phyloP scores from a whole-genome alignment of 495 filamentous ascomycete species.

The Daldinia caldariorum region DNA sequence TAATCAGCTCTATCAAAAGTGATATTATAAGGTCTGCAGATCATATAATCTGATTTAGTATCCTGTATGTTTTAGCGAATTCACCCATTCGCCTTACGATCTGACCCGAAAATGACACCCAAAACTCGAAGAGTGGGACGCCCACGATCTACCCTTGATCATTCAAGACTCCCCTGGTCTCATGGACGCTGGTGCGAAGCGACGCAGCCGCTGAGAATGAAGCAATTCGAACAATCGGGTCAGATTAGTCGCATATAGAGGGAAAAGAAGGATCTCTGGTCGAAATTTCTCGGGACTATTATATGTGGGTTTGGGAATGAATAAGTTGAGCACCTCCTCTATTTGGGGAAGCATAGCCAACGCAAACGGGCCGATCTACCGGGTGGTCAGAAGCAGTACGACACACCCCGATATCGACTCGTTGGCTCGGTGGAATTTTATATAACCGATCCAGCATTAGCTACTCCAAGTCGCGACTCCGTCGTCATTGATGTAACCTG shows the following conservation, averaged over 20 bases:
- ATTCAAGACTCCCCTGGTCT: background rate
- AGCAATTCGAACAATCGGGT: background rate
- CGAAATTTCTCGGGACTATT: slow-evolving; percentile 28
- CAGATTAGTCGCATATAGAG: background rate
- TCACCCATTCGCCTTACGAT: slow-evolving; percentile 10
- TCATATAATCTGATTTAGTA: background rate
- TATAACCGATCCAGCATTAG: slow-evolving; percentile 29
- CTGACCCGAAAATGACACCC: slow-evolving; percentile 13
- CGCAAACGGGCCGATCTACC: slow-evolving; percentile 38
- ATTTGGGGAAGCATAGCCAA: slow-evolving; percentile 24
- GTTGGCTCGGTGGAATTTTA: slow-evolving; percentile 40
- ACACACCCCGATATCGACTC: slow-evolving; percentile 36
- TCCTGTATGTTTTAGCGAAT: slow-evolving; percentile 5
- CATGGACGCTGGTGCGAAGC: slow-evolving; percentile 8
- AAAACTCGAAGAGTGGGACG: slow-evolving; percentile 15
- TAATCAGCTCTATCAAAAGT: background rate
- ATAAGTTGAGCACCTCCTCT: slow-evolving; percentile 25
- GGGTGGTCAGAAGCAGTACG: slow-evolving; percentile 40
- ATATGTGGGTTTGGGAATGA: slow-evolving; percentile 7
- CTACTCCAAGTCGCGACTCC: slow-evolving; percentile 21
- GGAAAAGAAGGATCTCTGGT: slow-evolving; percentile 2
- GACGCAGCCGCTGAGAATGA: slow-evolving; percentile 19
- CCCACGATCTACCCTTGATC: background rate
- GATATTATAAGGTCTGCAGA: slow-evolving; percentile 1
- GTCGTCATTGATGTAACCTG: slow-evolving; percentile 34